These are phyloP conservation scores for Jatropha multifida DNA, from an alignment of 441 rosid species.

Conservation along the genomic window DNA sequence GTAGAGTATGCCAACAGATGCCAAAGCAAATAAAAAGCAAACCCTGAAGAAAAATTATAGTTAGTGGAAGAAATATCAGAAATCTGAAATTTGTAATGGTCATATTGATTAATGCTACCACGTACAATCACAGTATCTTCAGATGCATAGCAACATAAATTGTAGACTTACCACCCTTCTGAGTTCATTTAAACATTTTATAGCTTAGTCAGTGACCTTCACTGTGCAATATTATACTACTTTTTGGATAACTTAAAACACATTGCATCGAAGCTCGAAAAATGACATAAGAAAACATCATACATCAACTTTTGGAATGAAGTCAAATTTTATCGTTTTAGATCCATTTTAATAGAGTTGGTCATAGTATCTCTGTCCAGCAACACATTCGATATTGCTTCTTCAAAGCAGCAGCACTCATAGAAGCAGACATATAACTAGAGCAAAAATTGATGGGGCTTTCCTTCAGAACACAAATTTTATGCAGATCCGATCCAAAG, in stretches of 20 bases:
- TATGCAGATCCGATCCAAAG: constrained; percentile 2
- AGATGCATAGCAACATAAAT: background rate
- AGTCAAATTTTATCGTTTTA: background rate
- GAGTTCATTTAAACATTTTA: background rate
- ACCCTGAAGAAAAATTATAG: constrained; percentile 42
- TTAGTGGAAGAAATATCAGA: constrained; percentile 13
- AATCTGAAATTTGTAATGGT: background rate
- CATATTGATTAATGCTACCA: background rate
- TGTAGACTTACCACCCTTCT: background rate
- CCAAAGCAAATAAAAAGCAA: constrained; percentile 48
- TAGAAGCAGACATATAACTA: background rate
- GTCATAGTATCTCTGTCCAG: background rate
- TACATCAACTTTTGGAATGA: background rate
- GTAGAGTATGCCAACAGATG: constrained; percentile 62
- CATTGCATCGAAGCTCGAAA: background rate
- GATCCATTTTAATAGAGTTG: background rate
- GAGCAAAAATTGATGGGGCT: background rate
- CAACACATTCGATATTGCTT: background rate
- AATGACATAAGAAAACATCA: background rate
- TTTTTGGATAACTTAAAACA: background rate
- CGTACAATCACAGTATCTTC: background rate
- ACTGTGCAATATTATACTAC: background rate
- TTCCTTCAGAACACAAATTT: background rate
- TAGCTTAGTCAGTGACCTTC: background rate
- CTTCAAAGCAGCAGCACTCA: background rate